A percentile compares a stretch with the other conserved stretches of the same genome.
Conservation (phyloP, 2,329 filamentous ascomycete genomes). For the Fusarium papillatum region DNA sequence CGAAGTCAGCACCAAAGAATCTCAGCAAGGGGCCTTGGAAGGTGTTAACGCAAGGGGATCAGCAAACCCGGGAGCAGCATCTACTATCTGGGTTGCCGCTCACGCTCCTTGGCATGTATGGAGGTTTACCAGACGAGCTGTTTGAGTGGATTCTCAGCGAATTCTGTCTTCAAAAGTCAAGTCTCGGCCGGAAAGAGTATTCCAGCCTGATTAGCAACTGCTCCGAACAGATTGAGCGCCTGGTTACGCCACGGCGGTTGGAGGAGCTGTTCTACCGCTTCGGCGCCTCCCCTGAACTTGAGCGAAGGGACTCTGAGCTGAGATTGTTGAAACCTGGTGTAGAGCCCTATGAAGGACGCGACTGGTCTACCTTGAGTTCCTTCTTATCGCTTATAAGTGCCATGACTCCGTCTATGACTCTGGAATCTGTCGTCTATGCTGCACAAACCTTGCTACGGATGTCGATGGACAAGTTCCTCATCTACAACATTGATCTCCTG, state of each 20-base stretch:
- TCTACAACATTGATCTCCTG: slow-evolving; percentile 57
- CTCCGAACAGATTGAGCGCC: slow-evolving; percentile 56
- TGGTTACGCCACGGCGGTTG: slow-evolving; percentile 61
- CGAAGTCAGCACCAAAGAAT: slow-evolving; percentile 45
- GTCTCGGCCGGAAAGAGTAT: slow-evolving; percentile 72
- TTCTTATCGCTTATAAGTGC: slow-evolving; percentile 58
- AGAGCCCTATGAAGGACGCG: slow-evolving; percentile 52
- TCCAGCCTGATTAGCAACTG: slow-evolving; percentile 64
- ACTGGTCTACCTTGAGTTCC: slow-evolving; percentile 61
- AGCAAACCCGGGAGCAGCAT: slow-evolving; percentile 64
- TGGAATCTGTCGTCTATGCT: slow-evolving; percentile 53
- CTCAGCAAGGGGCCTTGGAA: slow-evolving; percentile 58
- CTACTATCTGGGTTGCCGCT: slow-evolving; percentile 74
- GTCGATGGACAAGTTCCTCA: slow-evolving; percentile 65
- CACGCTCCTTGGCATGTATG: slow-evolving; percentile 55
- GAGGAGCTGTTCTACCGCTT: slow-evolving; percentile 69
- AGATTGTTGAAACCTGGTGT: slow-evolving; percentile 34
- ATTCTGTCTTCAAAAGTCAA: slow-evolving; percentile 67
- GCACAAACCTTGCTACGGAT: slow-evolving; percentile 66
- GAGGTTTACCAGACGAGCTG: slow-evolving; percentile 71
- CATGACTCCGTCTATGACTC: slow-evolving; percentile 53
- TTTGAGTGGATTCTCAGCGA: slow-evolving; percentile 76
- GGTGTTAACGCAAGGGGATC: slow-evolving; percentile 60
- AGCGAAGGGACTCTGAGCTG: slow-evolving; percentile 41
- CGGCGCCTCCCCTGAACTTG: slow-evolving; percentile 66